Conservation (phyloP, 495 filamentous ascomycete species). For the Penicillium riverlandense region DNA sequence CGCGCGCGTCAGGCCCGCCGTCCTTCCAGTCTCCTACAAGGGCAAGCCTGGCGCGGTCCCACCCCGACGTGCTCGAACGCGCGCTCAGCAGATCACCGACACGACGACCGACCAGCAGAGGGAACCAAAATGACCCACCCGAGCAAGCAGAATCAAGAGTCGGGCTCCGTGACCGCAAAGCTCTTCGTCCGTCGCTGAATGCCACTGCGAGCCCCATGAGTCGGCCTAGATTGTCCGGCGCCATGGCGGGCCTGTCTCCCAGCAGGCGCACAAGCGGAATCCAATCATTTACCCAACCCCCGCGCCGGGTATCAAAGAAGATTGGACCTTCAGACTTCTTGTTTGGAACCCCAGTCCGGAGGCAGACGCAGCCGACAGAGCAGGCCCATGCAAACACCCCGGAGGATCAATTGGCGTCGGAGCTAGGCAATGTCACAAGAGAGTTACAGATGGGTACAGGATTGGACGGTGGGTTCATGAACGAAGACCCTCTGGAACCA, state of each 20-base stretch:
- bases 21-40: conserved; percentile 63
- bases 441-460: conserved; percentile 12
- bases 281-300: conserved; percentile 34
- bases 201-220: conserved; percentile 27
- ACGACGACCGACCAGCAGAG: conserved; percentile 9
- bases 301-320: conserved; percentile 32
- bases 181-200: conserved; percentile 31
- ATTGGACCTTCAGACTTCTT: conserved; percentile 37
- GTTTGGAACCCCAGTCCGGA: conserved; percentile 33
- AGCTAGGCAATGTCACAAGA: conserved; percentile 29
- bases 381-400: conserved; percentile 18
- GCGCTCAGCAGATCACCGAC: conserved; percentile 30
- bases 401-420: conserved; percentile 33
- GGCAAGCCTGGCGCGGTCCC: conserved; percentile 55
- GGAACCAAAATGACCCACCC: conserved; percentile 10
- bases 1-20: conserved; percentile 29
- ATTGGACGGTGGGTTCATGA: conserved; percentile 21
- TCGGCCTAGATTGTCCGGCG: conserved; percentile 25
- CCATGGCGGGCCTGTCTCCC: conserved; percentile 18
- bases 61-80: conserved; percentile 51
- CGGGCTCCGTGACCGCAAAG: conserved; percentile 29
- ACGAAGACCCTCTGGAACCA: conserved; percentile 47
- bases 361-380: conserved; percentile 18
- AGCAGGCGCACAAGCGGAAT: conserved; percentile 25
- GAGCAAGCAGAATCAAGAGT: conserved; percentile 15